Percentiles rank a stretch among this genome's conserved stretches.
These are phyloP conservation scores for Oryza officinalis DNA, from an alignment of 176 grass and related monocot genomes.

Conservation along the genomic window DNA sequence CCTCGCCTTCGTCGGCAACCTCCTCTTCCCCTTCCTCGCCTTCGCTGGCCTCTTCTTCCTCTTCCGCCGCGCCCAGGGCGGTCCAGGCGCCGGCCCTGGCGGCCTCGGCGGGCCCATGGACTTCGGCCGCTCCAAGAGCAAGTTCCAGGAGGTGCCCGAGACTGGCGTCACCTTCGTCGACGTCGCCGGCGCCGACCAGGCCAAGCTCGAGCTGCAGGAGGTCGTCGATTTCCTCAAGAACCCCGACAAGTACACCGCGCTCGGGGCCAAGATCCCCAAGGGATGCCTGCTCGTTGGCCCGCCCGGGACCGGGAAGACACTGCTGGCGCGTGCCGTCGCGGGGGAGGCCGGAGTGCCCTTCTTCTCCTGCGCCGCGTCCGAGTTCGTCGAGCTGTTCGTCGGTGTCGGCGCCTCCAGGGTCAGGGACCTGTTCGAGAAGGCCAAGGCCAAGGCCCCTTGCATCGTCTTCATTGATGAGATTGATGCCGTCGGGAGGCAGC, in stretches of 20 bases:
- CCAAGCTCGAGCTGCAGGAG: slow-evolving; percentile 97
- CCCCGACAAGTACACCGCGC: slow-evolving; percentile 93
- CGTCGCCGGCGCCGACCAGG: slow-evolving; percentile 93
- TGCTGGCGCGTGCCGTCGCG: slow-evolving; percentile 83
- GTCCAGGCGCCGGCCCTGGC: slow-evolving; percentile 66
- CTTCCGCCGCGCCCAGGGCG: slow-evolving; percentile 90
- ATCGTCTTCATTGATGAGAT: slow-evolving; percentile 99
- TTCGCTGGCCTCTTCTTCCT: slow-evolving; percentile 96
- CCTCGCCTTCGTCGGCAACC: slow-evolving; percentile 78
- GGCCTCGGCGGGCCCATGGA: slow-evolving; percentile 97
- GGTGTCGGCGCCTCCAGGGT: slow-evolving; percentile 91
- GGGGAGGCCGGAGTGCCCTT: slow-evolving; percentile 93
- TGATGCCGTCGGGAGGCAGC: slow-evolving; percentile 89
- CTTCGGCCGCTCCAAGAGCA: slow-evolving; percentile 92
- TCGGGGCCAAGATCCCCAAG: slow-evolving; percentile 95
- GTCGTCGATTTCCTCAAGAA: slow-evolving; percentile 97
- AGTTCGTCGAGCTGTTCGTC: slow-evolving; percentile 96
- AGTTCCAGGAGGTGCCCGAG: slow-evolving; percentile 99
- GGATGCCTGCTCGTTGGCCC: slow-evolving; percentile 89
- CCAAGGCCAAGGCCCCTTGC: slow-evolving; percentile 94
- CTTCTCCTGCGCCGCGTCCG: slow-evolving; percentile 94
- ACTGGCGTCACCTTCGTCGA: slow-evolving; percentile 80
- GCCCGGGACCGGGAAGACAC: slow-evolving; percentile 83
- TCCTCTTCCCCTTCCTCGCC: slow-evolving; percentile 88
- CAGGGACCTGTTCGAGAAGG: slow-evolving; percentile 96